Evolutionary conservation across 495 filamentous ascomycete species (phyloP).

Genomic region (Penicillium argentinense): DNA sequence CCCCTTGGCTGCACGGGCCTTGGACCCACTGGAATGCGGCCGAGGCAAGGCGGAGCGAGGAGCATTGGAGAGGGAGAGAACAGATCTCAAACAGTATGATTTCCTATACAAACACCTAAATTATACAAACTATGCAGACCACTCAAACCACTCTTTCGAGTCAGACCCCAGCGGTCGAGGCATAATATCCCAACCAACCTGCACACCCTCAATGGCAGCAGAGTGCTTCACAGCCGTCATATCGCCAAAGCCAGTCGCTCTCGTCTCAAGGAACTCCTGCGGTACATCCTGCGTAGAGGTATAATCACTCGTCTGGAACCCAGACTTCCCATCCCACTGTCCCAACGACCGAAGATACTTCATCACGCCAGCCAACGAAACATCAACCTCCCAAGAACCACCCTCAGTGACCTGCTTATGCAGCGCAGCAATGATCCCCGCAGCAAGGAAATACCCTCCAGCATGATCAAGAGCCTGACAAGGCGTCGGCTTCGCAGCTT

Average conservation of each 20-base stretch:
- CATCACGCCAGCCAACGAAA: conserved; percentile 37
- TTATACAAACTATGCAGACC: too few relatives aligned
- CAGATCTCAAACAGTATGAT: too few relatives aligned
- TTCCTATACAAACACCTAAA: too few relatives aligned
- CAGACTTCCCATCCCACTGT: conserved; percentile 14
- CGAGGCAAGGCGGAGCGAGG: neutral
- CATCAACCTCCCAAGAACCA: conserved; percentile 57
- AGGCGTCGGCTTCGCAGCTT: conserved; percentile 62
- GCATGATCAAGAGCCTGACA: conserved; percentile 58
- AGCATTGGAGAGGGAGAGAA: too few relatives aligned
- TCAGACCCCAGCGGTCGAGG: conserved; percentile 24
- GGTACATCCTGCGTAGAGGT: conserved; percentile 13
- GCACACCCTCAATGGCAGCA: conserved; percentile 21
- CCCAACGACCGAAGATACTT: conserved; percentile 28
- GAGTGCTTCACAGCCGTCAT: conserved; percentile 24
- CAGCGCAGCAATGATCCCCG: conserved; percentile 55
- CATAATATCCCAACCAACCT: conserved; percentile 30
- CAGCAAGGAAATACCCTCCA: conserved; percentile 55
- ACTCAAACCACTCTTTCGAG: conserved; percentile 24
- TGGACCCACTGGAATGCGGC: neutral
- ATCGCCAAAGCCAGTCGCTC: conserved; percentile 21
- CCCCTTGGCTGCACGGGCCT: neutral
- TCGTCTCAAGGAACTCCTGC: conserved; percentile 17
- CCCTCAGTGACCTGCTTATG: conserved; percentile 53
- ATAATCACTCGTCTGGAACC: conserved; percentile 18